Base-by-base conservation (phyloP, 2,329 filamentous ascomycete genomes). In the Penicillium nordicum region DNA sequence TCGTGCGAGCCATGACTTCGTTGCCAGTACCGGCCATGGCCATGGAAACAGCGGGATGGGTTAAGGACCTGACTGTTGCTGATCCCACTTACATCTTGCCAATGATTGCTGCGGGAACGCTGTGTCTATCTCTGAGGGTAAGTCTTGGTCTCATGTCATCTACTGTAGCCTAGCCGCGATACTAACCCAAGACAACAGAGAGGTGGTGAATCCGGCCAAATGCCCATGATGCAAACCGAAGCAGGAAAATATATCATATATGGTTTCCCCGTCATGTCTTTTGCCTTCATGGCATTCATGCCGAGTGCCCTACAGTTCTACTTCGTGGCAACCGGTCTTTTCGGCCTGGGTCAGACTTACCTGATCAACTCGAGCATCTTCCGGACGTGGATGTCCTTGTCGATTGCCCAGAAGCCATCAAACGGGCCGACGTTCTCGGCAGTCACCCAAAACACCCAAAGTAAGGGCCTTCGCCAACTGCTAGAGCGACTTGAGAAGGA, bases 61-160 rank as follows among this genome's bases (percentile, higher is more conserved):
- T 97, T 63, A 75, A 78, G 1, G 89, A 97, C 72, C 74, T 99
- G 60, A 87, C 90, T 0, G 69, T 85, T 23, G 73, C 83, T 2
- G 94, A 99, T 73, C 93, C 94, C 0, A 87, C 81, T 66, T 93
- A 84, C 64, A 72, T 94, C 40, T 76, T 97, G 32, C 94, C 94
- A 1, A 60, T 84, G 3, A 55, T 80, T 1, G 84, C 86, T 3
- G 81, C 85, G 1, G 72, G 69, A 8, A 68, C 84, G 52, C 81
- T 88, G 72, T 83, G 81, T 63, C 63, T 78, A 29, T 81, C 84
- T 49, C 76, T 90, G 55, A 80, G 79, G 76, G 85, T 87, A 77
- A 57, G 79, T 75, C 45, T 75, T 45, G 12, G 5, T 14, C 2
- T 12, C 29, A 25, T 18, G 14, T 37, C 34, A 14, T 12, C 27